A percentile compares a stretch with the other conserved stretches of the same genome.
Evolutionary conservation across 148 eudicot genomes (phyloP).

Genomic region (Diospyros lotus): DNA sequence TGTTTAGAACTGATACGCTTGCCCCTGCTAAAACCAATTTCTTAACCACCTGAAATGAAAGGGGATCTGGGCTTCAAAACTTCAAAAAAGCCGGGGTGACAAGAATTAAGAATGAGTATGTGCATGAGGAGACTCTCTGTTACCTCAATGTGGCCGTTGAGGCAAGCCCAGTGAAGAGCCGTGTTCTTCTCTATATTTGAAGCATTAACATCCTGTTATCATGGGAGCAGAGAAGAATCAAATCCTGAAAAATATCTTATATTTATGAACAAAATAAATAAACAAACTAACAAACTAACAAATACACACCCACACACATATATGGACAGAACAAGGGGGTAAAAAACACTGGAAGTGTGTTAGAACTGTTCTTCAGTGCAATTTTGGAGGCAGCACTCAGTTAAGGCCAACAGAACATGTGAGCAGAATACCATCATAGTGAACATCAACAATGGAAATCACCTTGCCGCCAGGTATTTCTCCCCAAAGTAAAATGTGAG

Average conservation of each 20-base stretch:
- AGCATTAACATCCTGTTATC: conserved; percentile 68
- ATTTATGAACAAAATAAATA: no score
- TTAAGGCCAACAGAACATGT: neutral
- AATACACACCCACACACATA: no score
- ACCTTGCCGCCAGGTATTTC: no score
- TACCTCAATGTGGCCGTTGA: conserved; percentile 80
- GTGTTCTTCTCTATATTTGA: conserved; percentile 69
- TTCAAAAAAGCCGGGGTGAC: no score
- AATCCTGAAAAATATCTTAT: neutral
- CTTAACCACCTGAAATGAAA: conserved; percentile 53
- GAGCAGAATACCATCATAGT: no score
- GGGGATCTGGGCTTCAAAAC: neutral
- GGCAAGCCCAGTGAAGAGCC: conserved; percentile 95
- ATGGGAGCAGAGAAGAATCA: neutral
- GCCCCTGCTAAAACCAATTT: conserved; percentile 72
- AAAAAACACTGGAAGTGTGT: neutral
- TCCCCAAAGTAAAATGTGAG: no score
- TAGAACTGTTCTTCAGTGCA: neutral
- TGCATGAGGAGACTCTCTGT: neutral
- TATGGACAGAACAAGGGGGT: neutral
- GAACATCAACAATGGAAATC: no score
- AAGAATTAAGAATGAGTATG: neutral
- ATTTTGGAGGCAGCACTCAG: neutral
- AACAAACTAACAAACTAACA: no score
- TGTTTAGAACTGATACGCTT: conserved; percentile 49